Percentiles rank a stretch among this genome's conserved stretches.
Evolutionary conservation across 148 eudicot species (phyloP).

Genomic region (Hydrangea macrophylla): DNA sequence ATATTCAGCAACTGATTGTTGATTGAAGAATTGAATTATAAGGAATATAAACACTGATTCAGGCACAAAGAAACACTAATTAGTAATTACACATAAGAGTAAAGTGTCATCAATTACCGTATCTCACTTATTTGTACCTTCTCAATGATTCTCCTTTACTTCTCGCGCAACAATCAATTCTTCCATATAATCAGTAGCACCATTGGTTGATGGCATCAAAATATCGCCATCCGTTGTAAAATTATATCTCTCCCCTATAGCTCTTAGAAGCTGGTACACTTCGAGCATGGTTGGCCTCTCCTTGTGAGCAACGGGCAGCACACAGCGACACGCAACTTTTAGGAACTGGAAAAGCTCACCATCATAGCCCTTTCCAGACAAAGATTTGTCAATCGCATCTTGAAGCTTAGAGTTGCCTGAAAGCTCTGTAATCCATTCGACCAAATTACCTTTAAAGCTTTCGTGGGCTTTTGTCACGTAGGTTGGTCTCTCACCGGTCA

Average conservation of each 20-base stretch:
- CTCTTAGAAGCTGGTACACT: conserved; percentile 63
- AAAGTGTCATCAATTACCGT: neutral
- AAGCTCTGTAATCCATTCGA: conserved; percentile 52
- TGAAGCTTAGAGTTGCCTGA: conserved; percentile 36
- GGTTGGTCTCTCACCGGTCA: conserved; percentile 55
- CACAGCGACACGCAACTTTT: conserved; percentile 56
- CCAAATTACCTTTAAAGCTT: conserved; percentile 57
- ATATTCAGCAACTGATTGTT: neutral
- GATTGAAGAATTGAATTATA: neutral
- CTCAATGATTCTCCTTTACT: conserved; percentile 3
- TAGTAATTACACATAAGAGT: conserved; percentile 5
- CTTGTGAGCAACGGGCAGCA: conserved; percentile 41
- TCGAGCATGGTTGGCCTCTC: conserved; percentile 78
- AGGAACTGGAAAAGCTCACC: conserved; percentile 53
- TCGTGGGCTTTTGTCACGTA: conserved; percentile 45
- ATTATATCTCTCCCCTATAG: conserved; percentile 58
- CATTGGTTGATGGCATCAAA: conserved; percentile 30
- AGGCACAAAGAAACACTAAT: conserved; percentile 1
- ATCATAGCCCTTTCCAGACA: conserved; percentile 46
- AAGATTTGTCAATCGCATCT: conserved; percentile 46
- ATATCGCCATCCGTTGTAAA: conserved; percentile 48
- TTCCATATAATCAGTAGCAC: conserved; percentile 27
- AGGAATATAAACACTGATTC: conserved; percentile 2
- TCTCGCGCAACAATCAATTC: conserved; percentile 66
- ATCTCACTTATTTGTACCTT: neutral